Evolutionary conservation across 495 filamentous ascomycete species (phyloP), one percentile per base, ranked within the genome.

Genomic region (Jackrogersella minutella): DNA sequence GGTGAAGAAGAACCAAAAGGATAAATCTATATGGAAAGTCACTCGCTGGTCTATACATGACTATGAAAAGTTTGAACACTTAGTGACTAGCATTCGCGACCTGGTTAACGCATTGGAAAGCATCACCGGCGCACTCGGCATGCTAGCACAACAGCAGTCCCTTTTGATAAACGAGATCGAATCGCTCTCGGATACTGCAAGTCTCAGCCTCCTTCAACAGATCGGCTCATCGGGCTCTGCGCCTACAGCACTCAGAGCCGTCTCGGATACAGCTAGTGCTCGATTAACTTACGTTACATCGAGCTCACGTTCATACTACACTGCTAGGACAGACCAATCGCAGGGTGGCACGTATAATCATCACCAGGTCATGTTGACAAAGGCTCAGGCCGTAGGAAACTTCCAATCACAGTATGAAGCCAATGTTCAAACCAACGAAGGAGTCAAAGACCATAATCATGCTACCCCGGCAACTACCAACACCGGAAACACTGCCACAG

Each of bases 11-110:
- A 51, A 51, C 28, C 47, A 51, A 11, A 33, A 51, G 7, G 47
- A 51, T 17, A 34, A 33, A 9, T 51, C 47, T 6, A 1, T 51
- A 51, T 51, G 47, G 47, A 26, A 51, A 33, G 47, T 51, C 14
- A 51, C 47, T 10, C 47, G 47, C 19, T 51, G 47, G 47, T 51
- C 47, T 11, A 51, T 51, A 33, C 26, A 17, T 9, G 47, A 51
- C 47, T 51, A 51, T 14, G 47, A 51, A 19, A 51, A 11, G 11
- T 51, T 51, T 10, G 28, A 33, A 31, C 28, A 28, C n/a, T 17
- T 51, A 19, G 28, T 51, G 34, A 51, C 47, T 6, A 51, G 24
- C 16, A 51, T 51, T 51, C 47, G 47, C 11, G 47, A 31, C 10
- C 9, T 51, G 26, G 17, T 51, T 16, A 28, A 51, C 10, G 47